Conservation (phyloP, 306 rosid genomes). For the Ormosia emarginata region DNA sequence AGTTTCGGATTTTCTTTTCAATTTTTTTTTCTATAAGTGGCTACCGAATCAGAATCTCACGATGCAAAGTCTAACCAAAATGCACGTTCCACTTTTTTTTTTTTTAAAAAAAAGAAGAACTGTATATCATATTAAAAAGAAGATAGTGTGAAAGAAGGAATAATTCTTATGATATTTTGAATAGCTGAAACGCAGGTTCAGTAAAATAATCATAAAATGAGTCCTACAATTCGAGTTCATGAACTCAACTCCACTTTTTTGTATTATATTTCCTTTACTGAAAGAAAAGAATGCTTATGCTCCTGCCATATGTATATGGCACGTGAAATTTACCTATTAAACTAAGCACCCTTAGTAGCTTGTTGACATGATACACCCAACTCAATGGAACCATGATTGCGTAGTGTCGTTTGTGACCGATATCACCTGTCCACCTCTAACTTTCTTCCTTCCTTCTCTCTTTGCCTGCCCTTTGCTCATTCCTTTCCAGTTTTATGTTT, state of each 20-base stretch:
- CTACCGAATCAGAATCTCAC: slow-evolving; percentile 25
- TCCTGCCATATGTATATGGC: slow-evolving; percentile 21
- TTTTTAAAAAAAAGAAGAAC: neutral
- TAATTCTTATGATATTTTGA: neutral
- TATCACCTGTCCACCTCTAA: slow-evolving; percentile 10
- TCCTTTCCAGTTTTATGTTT: neutral
- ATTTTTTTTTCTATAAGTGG: slow-evolving; percentile 3
- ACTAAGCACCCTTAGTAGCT: neutral
- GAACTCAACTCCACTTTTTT: slow-evolving; percentile 9
- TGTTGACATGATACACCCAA: slow-evolving; percentile 17
- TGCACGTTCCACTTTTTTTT: slow-evolving; percentile 25
- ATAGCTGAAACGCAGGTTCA: neutral
- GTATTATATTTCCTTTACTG: neutral
- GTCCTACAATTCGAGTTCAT: neutral
- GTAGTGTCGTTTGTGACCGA: neutral
- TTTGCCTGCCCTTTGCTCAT: neutral
- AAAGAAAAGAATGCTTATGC: neutral
- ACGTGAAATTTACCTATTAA: slow-evolving; percentile 20
- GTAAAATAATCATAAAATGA: neutral
- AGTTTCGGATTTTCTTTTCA: neutral
- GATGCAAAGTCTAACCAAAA: slow-evolving; percentile 23
- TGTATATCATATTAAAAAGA: neutral
- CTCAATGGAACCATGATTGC: slow-evolving; percentile 19
- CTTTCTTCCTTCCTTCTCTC: neutral
- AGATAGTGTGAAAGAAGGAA: slow-evolving; percentile 15